These are phyloP conservation scores for Dichomitus squalens DNA, from an alignment of 1,284 basidiomycete genomes.

Conservation along the genomic window DNA sequence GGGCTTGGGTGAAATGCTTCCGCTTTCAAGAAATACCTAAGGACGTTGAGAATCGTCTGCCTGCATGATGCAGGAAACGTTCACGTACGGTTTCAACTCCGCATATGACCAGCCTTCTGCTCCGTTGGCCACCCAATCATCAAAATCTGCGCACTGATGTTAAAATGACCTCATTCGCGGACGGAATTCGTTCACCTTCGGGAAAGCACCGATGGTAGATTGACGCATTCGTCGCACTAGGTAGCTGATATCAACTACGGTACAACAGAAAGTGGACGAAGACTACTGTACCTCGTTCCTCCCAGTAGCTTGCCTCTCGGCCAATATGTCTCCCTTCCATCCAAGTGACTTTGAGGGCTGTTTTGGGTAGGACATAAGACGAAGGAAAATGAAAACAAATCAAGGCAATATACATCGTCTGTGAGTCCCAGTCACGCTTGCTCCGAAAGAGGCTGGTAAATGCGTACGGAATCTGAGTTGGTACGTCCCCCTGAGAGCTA, in stretches of 20 bases:
- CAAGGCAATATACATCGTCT: not conserved
- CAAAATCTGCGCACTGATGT: constrained; percentile 34
- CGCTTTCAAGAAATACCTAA: constrained; percentile 37
- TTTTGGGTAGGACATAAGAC: no score
- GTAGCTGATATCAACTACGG: not conserved
- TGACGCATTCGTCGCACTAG: constrained; percentile 21
- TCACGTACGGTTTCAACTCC: constrained; percentile 33
- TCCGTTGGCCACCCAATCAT: constrained; percentile 40
- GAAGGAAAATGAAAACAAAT: no score
- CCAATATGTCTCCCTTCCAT: constrained; percentile 17
- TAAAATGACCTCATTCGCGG: not conserved
- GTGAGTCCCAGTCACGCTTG: not conserved
- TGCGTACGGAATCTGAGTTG: not conserved
- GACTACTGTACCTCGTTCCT: constrained; percentile 17
- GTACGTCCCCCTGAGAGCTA: not conserved
- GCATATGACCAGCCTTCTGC: constrained; percentile 40
- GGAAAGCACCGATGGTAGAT: constrained; percentile 25
- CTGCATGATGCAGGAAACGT: not conserved
- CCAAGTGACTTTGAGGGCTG: constrained; percentile 21
- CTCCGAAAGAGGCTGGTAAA: not conserved
- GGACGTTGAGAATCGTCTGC: no score
- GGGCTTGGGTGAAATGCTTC: constrained; percentile 13
- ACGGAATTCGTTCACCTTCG: constrained; percentile 7
- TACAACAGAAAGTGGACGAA: no score
- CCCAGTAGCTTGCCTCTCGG: constrained; percentile 24